A percentile compares a stretch with the other conserved stretches of the same genome.
These are phyloP conservation scores for Aspergillus nidulans DNA, from an alignment of 495 filamentous ascomycete species.

Conservation along the genomic window DNA sequence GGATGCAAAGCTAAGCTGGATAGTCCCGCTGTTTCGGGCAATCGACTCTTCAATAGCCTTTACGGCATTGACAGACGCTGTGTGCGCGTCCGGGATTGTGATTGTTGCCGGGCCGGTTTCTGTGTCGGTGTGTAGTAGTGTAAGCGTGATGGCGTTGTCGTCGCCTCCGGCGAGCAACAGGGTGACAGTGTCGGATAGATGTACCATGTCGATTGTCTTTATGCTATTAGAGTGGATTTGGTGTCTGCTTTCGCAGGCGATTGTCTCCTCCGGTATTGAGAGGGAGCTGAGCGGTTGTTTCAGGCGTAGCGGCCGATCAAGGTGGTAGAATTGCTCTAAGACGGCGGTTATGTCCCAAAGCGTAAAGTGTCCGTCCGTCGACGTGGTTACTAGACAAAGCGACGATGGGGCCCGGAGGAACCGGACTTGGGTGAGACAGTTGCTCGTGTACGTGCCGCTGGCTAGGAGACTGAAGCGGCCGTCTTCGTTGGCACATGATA, in stretches of 20 bases:
- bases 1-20: conserved; percentile 45
- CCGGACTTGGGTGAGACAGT: conserved; percentile 71
- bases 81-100: conserved; percentile 69
- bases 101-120: conserved; percentile 34
- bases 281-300: conserved; percentile 17
- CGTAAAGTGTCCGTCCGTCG: conserved; percentile 59
- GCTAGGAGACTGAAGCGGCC: conserved; percentile 51
- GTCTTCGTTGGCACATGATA: conserved; percentile 33
- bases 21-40: conserved; percentile 6
- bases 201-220: conserved; percentile 48
- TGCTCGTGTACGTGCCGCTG: conserved; percentile 63
- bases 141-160: conserved; percentile 69
- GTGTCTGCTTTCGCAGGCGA: conserved; percentile 33
- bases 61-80: conserved; percentile 70
- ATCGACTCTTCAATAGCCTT: conserved; percentile 34
- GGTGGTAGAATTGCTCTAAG: conserved; percentile 29
- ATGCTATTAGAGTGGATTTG: conserved; percentile 72
- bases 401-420: conserved; percentile 35
- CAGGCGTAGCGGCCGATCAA: conserved; percentile 17
- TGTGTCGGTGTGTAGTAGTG: conserved; percentile 33
- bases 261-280: conserved; percentile 17
- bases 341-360: conserved; percentile 45
- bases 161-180: conserved; percentile 76
- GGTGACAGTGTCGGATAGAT: conserved; percentile 26
- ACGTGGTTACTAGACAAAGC: conserved; percentile 49